Percentiles rank a stretch among this genome's conserved stretches.
Conservation (phyloP, 768 basidiomycete genomes). For the Boletus subparvulus region DNA sequence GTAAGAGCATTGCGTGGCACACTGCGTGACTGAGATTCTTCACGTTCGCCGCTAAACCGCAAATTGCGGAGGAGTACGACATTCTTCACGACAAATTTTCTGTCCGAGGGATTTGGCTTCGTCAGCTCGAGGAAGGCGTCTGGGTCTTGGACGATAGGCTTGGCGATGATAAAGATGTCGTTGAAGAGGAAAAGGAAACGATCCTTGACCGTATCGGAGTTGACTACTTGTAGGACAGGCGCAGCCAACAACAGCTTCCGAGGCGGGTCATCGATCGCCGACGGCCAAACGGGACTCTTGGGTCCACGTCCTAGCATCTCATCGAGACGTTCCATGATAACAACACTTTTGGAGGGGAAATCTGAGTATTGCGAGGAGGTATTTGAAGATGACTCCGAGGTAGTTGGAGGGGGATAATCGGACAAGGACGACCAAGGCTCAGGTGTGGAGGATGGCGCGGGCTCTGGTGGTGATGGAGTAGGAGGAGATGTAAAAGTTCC, state of each 20-base stretch:
- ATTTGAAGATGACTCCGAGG: constrained; percentile 75
- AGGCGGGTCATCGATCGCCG: constrained; percentile 79
- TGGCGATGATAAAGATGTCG: constrained; percentile 91
- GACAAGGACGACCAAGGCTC: constrained; percentile 78
- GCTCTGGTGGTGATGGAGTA: constrained; percentile 52
- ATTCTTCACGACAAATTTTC: constrained; percentile 86
- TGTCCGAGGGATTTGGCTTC: constrained; percentile 59
- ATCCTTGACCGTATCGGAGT: constrained; percentile 92
- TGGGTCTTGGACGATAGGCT: constrained; percentile 74
- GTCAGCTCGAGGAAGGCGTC: constrained; percentile 59
- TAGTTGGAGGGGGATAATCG: constrained; percentile 66
- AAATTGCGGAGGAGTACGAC: constrained; percentile 76
- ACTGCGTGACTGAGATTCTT: constrained; percentile 51
- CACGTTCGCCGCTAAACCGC: constrained; percentile 68
- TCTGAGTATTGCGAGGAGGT: constrained; percentile 67
- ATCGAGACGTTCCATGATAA: constrained; percentile 68
- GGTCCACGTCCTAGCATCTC: constrained; percentile 65
- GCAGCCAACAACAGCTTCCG: constrained; percentile 82
- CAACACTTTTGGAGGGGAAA: constrained; percentile 43
- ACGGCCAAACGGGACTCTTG: constrained; percentile 57
- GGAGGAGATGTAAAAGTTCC: constrained; percentile 38
- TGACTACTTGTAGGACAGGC: constrained; percentile 91
- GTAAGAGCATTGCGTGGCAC: constrained; percentile 61
- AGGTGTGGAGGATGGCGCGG: constrained; percentile 63
- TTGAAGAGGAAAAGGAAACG: constrained; percentile 96